A percentile compares a stretch with the other conserved stretches of the same genome.
Evolutionary conservation across 2,329 filamentous ascomycete species (phyloP).

Genomic region (Akanthomyces uredinophilus): DNA sequence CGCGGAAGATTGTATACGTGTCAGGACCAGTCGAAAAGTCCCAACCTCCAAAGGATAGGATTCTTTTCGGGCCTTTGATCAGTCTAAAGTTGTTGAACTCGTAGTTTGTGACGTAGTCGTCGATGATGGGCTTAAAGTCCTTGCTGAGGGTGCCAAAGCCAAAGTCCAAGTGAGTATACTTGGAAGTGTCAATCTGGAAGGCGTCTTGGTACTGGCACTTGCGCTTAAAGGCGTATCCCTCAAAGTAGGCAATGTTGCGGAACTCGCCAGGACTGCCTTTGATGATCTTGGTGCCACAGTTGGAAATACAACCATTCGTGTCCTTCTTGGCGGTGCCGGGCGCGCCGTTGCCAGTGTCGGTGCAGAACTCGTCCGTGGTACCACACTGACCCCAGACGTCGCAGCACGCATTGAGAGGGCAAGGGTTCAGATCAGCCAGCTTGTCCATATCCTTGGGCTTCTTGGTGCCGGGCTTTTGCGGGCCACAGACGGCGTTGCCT

Average conservation of each 20-base stretch:
- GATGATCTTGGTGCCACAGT: conserved; percentile 25
- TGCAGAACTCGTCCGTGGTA: conserved; percentile 34
- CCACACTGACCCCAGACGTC: conserved; percentile 38
- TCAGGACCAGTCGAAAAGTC: conserved; percentile 31
- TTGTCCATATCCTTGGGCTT: conserved; percentile 12
- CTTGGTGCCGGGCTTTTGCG: conserved; percentile 21
- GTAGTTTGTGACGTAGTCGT: conserved; percentile 17
- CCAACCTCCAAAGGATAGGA: conserved; percentile 43
- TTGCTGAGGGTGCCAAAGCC: conserved; percentile 22
- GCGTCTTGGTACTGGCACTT: conserved; percentile 20
- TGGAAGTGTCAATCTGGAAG: conserved; percentile 20
- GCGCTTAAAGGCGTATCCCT: conserved; percentile 14
- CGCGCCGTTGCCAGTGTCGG: conserved; percentile 6
- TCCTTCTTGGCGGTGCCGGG: conserved; percentile 14
- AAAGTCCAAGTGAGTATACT: conserved; percentile 23
- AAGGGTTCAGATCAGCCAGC: conserved; percentile 25
- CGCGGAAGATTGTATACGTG: conserved; percentile 34
- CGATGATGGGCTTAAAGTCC: conserved; percentile 19
- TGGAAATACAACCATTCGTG: conserved; percentile 15
- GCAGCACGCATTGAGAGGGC: conserved; percentile 26
- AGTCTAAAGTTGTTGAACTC: conserved; percentile 27
- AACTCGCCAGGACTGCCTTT: conserved; percentile 9
- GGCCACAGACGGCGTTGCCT: conserved; percentile 21
- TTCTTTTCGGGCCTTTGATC: conserved; percentile 24
- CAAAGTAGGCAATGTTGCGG: conserved; percentile 20